Evolutionary conservation across 2,329 filamentous ascomycete species (phyloP), one percentile per base, ranked within the genome.

Genomic region (Alternaria arbusti): DNA sequence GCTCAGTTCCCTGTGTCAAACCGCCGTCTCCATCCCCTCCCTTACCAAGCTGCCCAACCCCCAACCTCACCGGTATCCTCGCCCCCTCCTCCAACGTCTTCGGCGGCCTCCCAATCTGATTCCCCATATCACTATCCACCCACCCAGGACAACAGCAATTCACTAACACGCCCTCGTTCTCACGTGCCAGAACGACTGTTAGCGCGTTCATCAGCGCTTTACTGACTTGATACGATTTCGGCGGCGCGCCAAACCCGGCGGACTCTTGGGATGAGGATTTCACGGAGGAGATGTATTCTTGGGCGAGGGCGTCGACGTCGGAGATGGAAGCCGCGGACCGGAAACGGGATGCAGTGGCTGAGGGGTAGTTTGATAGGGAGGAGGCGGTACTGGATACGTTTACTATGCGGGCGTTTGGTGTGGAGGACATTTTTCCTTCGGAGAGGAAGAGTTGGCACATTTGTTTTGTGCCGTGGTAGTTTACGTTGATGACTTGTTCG

Each of bases 111-210:
- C 66, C 73, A 13, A 58, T 63, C 40, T 62, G 63, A 26, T 66
- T 63, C 1, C 71, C 73, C 69, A 74, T 75, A 6, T 69, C 70
- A 8, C 67, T 72, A 44, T 74, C 52, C 3, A 68, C 64, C 70
- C 69, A 76, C 0, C 72, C 71, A 0, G 70, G 71, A 44, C 71
- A 76, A 49, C 65, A 70, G 45, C 43, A 65, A 32, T 70, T 70
- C 0, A 74, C 32, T 17, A 40, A 7, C 11, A 66, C 60, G 7
- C 40, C 17, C 17, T 57, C 30, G 28, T 69, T 44, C 13, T 68
- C 44, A 6, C 54, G 45, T 6, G 70, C 65, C 11, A 74, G 47
- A 0, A 72, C 62, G 3, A 72, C 50, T 1, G 69, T 70, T 0
- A 73, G 22, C 1, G 67, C 62, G 23, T 70, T 72, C 28, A 69